Conservation (phyloP, 345 rosid genomes). For the Erodium maritimum region DNA sequence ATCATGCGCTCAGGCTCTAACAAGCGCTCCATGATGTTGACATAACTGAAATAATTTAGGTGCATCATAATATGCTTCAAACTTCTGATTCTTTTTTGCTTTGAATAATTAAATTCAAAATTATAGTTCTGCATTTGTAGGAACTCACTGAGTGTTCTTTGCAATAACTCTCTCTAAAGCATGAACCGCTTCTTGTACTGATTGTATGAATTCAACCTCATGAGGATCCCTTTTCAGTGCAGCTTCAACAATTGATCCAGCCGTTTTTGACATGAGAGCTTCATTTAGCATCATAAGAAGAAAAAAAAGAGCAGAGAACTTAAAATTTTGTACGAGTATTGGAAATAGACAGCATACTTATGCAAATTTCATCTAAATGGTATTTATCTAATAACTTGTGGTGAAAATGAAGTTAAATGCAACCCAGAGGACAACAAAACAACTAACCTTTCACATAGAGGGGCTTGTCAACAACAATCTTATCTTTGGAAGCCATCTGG, state of each 20-base stretch:
- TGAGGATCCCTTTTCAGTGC: constrained; percentile 89
- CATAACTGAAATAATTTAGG: constrained; percentile 55
- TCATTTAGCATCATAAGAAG: constrained; percentile 23
- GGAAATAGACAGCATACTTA: not conserved
- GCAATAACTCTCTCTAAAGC: constrained; percentile 98
- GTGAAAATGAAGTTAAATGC: not conserved
- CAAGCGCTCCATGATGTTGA: constrained; percentile 87
- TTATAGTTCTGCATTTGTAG: constrained; percentile 11
- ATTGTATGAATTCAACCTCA: constrained; percentile 86
- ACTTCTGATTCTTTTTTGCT: constrained; percentile 9
- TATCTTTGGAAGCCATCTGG: constrained; percentile 95
- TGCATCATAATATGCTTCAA: constrained; percentile 8
- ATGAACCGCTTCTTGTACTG: constrained; percentile 91
- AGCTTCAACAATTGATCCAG: constrained; percentile 93
- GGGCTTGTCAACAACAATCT: constrained; percentile 78
- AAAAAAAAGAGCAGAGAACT: constrained; percentile 4
- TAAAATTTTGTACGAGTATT: not conserved
- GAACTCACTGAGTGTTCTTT: constrained; percentile 86
- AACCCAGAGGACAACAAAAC: not conserved
- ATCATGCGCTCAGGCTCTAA: constrained; percentile 91
- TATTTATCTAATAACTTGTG: no score
- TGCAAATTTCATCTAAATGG: not conserved
- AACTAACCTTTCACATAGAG: constrained; percentile 76
- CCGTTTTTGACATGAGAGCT: constrained; percentile 99
- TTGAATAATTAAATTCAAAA: constrained; percentile 14